Evolutionary conservation across 768 basidiomycete species (phyloP), one percentile per base, ranked within the genome.

Genomic region (Tulasnella sp.): DNA sequence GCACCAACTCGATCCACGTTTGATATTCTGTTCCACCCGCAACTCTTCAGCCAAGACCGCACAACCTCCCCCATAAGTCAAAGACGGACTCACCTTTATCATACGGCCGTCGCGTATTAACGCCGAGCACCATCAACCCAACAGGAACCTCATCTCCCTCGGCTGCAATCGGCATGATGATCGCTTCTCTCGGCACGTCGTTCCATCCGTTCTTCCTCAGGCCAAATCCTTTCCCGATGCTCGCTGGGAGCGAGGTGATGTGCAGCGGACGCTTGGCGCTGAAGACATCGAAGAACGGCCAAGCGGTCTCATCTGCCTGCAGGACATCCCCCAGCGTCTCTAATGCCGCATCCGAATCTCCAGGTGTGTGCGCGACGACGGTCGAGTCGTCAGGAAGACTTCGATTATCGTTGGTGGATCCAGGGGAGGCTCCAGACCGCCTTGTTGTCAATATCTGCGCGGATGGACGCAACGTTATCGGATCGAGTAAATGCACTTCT

Each of bases 41-140:
- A 10, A 5, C 26, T 29, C n/a, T 71, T 20, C n/a, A 29, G 16
- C 20, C 2, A 46, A 39, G 23, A 3, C 16, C 10, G 9, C 15
- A 16, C 61, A 13, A 4, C 11, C 35, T 35, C 35, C 35, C n/a
- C 11, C 67, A 29, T 6, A 67, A 67, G 51, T n/a, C 29, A 35
- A 44, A 61, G 29, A 67, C 16, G 2, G 15, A 42, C 55, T 13
- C 20, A 77, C 77, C 77, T 77, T 72, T 10, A 55, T 83, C 82
- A 46, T 81, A 83, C 32, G 79, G 79, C 35, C 82, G 75, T 39
- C 83, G 72, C n/a, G 82, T 79, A 70, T 83, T 83, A 29, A 83
- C 35, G 6, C 82, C 83, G 16, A 83, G 13, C 72, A 83, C 79
- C 18, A 83, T 80, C 6, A 83, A 80, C 10, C 80, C 82, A 23